These are phyloP conservation scores for Podospora bellae-mahoneyi DNA, from an alignment of 495 filamentous ascomycete genomes.

Conservation along the genomic window DNA sequence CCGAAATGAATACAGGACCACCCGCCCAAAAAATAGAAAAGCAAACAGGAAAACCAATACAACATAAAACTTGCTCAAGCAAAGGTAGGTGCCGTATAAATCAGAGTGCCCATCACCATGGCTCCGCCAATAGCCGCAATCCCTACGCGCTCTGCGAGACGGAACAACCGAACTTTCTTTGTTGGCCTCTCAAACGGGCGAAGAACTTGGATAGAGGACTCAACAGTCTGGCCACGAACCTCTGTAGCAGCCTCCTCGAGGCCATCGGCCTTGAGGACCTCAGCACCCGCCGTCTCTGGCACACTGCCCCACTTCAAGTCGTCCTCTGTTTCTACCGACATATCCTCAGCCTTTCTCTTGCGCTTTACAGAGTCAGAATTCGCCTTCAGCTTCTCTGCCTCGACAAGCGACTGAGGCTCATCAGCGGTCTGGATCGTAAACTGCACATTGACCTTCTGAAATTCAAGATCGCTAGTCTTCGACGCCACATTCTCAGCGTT, in stretches of 20 bases:
- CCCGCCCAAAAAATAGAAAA: background rate
- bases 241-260: background rate
- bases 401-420: background rate
- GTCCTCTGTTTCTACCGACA: conserved; percentile 30
- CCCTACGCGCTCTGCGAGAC: conserved; percentile 37
- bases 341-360: conserved; percentile 38
- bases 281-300: background rate
- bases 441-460: background rate
- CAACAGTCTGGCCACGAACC: background rate
- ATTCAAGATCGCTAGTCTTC: background rate
- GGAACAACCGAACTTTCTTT: conserved; percentile 36
- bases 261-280: background rate
- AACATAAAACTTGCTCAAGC: conserved; percentile 9
- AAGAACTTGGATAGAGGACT: background rate
- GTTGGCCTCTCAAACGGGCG: conserved; percentile 18
- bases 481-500: background rate
- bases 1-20: background rate
- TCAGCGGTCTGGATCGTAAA: background rate
- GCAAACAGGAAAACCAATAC: background rate
- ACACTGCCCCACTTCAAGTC: conserved; percentile 26
- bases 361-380: background rate
- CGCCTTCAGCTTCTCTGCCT: background rate
- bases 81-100: conserved; percentile 44
- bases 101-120: conserved; percentile 38
- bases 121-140: conserved; percentile 42